Evolutionary conservation across 108 stramenopile species (phyloP), one percentile per base, ranked within the genome.

Genomic region (Skeletonema grethae): DNA sequence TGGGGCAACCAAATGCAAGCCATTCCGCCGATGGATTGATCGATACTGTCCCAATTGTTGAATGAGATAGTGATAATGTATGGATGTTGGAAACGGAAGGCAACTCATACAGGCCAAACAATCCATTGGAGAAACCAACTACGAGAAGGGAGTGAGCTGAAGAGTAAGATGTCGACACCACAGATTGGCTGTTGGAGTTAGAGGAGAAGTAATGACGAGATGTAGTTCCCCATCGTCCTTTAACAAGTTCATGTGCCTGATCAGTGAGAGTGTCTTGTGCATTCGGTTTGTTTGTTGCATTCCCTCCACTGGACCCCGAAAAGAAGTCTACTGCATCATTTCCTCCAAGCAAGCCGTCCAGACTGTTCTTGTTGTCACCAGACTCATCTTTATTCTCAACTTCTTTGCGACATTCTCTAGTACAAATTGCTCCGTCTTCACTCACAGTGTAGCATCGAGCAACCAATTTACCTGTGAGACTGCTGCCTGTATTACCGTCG

Each of bases 101-200:
- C 83, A 98, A 84, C 65, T 98, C 96, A 69, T 97, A 99, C 13
- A 99, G 79, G 7, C 96, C 97, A 73, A 99, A 99, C 18, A 98
- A 78, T 8, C 99, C 99, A 25, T 87, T 87, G 8, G 90, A 87
- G 79, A 97, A 97, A 24, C 95, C 97, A 28, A 94, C 82, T 2
- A 93, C 95, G 7, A 98, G 83, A n/a, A 97, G 79, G 29, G 85
- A 77, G 57, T 64, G 71, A 7, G 62, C 20, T 22, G 79, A 83
- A 46, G 88, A 91, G 70, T 88, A 93, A 0, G 83, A 76, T 8
- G 77, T 84, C 9, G 84, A 78, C 1, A 87, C 70, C 7, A 97
- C 87, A 41, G 67, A 73, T 35, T 73, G 71, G 2, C 48, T 62
- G 18, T 88, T 76, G 5, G 90, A 85, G 39, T 92, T 85, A 71